Base-by-base conservation (phyloP, 305 asterid species). In the Lippia alba region DNA sequence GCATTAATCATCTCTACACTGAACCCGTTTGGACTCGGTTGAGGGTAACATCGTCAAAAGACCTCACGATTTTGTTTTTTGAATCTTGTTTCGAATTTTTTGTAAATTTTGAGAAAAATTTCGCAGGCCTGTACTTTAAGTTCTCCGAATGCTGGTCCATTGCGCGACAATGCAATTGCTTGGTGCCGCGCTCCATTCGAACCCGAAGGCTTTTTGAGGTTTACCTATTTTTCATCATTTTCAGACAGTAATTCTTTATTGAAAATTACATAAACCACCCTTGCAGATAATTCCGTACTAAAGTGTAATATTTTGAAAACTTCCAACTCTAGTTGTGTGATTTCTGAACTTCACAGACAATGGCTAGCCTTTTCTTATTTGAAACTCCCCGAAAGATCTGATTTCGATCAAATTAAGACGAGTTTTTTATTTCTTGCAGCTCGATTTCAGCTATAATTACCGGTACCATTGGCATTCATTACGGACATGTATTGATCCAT, bases 161-260 rank as follows among this genome's bases (percentile, higher is more conserved):
- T 85, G 12, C 94, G 96, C 0, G 61, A 58, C 64, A 87, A 82
- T 63, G 97, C 97, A 10, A 91, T 93, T 24, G 77, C 41, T 32
- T 92, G 98, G 98, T 90, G 98, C 36, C 87, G 41, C 0, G 93
- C 81, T 56, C 96, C 97, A 6, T 90, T 90, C 64, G 96, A 92
- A 73, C 98, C 97, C 0, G 96, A 92, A 77, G 98, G 96, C 70
- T 74, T 88, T 66, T 63, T 89, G 61, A 92, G 97, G 97, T 90
- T 45, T 51, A 45, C 5, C 34, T 54, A 15, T 36, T 36, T 34
- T n/a, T 44, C 45, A 8, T 41, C 49, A 11, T 44, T 30, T 16
- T 6, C 2, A n/a, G 19, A 36, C 1, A 1, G 41, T 36, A 36
- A 8, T 4, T 36, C 5, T 7, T 36, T 36, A 2, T 36, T 4